phyloP scores from a whole-genome alignment of 805 yeast species.

The Priceomyces haplophilus region DNA sequence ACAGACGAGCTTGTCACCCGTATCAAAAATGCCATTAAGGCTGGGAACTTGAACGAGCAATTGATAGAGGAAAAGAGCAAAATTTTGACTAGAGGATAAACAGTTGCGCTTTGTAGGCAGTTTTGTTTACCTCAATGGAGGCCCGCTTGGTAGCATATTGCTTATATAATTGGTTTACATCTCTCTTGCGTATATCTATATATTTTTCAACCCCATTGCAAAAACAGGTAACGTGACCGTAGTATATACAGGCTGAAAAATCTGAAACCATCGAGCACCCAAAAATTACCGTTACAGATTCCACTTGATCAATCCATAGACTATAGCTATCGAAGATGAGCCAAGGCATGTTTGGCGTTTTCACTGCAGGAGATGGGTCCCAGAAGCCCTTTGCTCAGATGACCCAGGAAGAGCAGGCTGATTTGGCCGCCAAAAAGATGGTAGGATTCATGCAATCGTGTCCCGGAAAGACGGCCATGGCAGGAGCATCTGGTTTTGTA shows the following conservation, averaged over 20 bases:
- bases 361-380: constrained; percentile 31
- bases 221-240: not conserved
- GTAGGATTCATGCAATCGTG: constrained; percentile 85
- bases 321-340: not conserved
- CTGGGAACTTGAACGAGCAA: constrained; percentile 11
- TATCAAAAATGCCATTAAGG: constrained; percentile 8
- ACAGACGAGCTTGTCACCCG: constrained; percentile 7
- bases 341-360: constrained; percentile 38
- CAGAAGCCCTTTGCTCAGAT: constrained; percentile 59
- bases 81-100: constrained; percentile 8
- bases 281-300: not conserved
- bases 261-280: not conserved
- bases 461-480: constrained; percentile 88
- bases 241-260: not conserved
- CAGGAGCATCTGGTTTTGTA: constrained; percentile 92
- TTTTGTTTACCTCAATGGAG: not conserved
- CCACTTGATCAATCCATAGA: not conserved
- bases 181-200: no score
- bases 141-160: not conserved
- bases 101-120: not conserved
- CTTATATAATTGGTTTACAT: not conserved
- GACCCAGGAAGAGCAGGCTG: constrained; percentile 92
- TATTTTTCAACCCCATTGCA: no score
- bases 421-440: constrained; percentile 81
- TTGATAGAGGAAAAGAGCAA: constrained; percentile 11